Percentiles rank a stretch among this genome's conserved stretches.
Evolutionary conservation across 2,329 filamentous ascomycete genomes (phyloP).

Genomic region (Paradendryphiella salina): DNA sequence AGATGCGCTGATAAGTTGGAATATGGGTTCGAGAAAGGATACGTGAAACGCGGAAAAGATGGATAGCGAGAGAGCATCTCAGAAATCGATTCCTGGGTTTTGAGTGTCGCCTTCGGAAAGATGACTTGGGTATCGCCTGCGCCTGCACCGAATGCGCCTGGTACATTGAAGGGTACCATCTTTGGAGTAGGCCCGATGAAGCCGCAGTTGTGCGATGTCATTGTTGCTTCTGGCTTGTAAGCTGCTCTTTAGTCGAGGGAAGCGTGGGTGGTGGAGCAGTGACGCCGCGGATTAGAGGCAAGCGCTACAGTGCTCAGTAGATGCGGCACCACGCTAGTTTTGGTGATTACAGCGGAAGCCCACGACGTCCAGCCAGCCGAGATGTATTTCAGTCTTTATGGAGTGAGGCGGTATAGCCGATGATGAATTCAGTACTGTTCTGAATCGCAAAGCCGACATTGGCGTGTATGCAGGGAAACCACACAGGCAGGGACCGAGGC

Average conservation of each 20-base stretch:
- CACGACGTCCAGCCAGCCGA: too few species aligned
- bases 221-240: not conserved
- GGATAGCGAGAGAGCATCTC: not conserved
- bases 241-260: not conserved
- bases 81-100: not conserved
- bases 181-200: constrained; percentile 3
- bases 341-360: not conserved
- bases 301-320: not conserved
- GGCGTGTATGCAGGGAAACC: too few species aligned
- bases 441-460: too few species aligned
- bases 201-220: not conserved
- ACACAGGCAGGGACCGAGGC: too few species aligned
- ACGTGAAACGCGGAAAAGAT: not conserved
- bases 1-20: not conserved
- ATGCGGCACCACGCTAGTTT: not conserved
- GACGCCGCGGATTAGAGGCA: not conserved
- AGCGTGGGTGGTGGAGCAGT: not conserved
- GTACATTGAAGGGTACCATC: not conserved
- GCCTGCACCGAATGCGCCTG: not conserved
- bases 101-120: not conserved
- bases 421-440: too few species aligned
- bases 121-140: not conserved
- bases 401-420: too few species aligned
- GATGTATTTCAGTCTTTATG: too few species aligned
- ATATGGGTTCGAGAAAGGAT: not conserved